Conservation (phyloP, 352 stramenopile genomes). For the Pythium guiyangense region DNA sequence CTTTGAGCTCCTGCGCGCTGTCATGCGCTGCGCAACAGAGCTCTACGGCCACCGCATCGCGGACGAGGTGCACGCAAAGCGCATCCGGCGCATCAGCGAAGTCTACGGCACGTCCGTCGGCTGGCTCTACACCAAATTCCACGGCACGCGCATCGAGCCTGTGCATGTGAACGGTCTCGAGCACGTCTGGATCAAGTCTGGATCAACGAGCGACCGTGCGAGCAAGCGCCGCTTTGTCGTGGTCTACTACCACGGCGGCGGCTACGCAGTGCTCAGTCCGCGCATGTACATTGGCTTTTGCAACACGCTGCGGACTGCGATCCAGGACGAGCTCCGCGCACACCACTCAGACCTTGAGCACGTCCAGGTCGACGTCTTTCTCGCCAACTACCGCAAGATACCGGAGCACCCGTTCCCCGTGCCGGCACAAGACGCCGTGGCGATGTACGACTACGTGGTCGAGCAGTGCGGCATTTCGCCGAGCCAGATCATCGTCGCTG, state of each 20-base stretch:
- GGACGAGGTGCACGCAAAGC: constrained; percentile 12
- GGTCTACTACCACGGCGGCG: constrained; percentile 32
- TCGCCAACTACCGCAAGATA: constrained; percentile 47
- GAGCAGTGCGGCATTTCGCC: constrained; percentile 25
- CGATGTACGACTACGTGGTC: constrained; percentile 39
- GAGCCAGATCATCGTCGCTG: constrained; percentile 32
- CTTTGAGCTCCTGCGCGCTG: constrained; percentile 21
- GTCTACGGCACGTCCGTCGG: constrained; percentile 17
- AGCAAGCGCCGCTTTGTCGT: constrained; percentile 5
- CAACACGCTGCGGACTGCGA: constrained; percentile 20
- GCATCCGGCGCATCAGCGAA: constrained; percentile 21
- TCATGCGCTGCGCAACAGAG: constrained; percentile 16
- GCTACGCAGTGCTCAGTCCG: constrained; percentile 34
- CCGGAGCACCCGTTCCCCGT: constrained; percentile 42
- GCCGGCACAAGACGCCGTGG: constrained; percentile 28
- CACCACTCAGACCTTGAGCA: constrained; percentile 8
- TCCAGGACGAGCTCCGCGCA: constrained; percentile 28
- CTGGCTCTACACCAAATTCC: constrained; percentile 17
- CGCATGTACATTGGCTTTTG: constrained; percentile 38
- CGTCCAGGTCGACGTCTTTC: constrained; percentile 31
- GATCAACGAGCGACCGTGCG: not conserved
- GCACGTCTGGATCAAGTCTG: constrained; percentile 26
- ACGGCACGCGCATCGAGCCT: constrained; percentile 18
- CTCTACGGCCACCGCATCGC: constrained; percentile 22
- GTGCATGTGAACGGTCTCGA: constrained; percentile 28